Evolutionary conservation across 176 grass and related monocot species (phyloP).

Genomic region (Zoysia japonica): DNA sequence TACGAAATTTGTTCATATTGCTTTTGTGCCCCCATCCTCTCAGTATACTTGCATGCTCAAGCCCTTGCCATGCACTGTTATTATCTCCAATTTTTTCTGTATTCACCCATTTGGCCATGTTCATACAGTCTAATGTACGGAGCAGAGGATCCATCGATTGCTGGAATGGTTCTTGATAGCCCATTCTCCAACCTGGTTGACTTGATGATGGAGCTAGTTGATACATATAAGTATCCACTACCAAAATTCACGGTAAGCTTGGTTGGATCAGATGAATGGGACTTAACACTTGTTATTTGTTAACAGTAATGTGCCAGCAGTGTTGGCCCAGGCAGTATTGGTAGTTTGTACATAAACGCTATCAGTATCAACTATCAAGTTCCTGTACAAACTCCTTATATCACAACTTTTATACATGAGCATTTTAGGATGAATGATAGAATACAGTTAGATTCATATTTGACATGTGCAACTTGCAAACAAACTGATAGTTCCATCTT

Average conservation of each 20-base stretch:
- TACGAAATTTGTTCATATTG: neutral
- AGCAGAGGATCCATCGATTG: slow-evolving; percentile 99
- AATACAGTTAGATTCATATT: slow-evolving; percentile 7
- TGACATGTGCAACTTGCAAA: neutral
- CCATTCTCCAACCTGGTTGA: slow-evolving; percentile 98
- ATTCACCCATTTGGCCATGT: slow-evolving; percentile 23
- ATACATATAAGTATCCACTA: slow-evolving; percentile 98
- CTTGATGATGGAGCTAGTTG: slow-evolving; percentile 99
- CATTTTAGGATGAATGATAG: neutral
- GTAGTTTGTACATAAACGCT: too few species aligned
- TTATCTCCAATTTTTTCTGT: slow-evolving; percentile 12
- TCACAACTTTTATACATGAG: too few species aligned
- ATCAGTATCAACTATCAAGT: neutral
- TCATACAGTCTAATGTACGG: slow-evolving; percentile 90
- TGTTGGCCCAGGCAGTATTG: too few species aligned
- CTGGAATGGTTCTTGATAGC: slow-evolving; percentile 99
- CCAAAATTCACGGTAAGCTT: slow-evolving; percentile 94
- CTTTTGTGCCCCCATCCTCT: too few species aligned
- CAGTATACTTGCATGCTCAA: neutral
- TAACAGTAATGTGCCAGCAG: too few species aligned
- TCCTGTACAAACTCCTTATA: neutral
- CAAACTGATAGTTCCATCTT: slow-evolving; percentile 19
- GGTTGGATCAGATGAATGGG: neutral
- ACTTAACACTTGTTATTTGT: neutral
- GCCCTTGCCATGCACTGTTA: neutral